Percentiles rank a stretch among this genome's conserved stretches.
phyloP scores from a whole-genome alignment of 106 monocot genomes.

The Acanthochlamys bracteata region DNA sequence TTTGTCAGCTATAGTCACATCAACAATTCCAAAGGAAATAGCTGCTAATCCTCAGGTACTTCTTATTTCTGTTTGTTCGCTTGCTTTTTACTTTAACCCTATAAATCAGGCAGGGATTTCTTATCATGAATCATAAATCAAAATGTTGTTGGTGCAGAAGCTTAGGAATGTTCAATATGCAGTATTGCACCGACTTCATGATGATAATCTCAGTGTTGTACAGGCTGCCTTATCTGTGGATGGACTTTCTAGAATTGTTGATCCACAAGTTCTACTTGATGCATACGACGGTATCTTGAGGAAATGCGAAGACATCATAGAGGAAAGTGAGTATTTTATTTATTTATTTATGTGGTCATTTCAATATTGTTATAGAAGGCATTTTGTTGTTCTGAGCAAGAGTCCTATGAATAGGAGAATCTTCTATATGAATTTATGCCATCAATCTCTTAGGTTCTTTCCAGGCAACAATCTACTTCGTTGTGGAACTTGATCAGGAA shows the following conservation, averaged over 20 bases:
- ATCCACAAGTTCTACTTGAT: slow-evolving; percentile 35
- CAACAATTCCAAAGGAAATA: slow-evolving; percentile 27
- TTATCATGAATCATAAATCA: background rate
- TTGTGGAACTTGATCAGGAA: too few species aligned
- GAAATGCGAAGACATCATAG: slow-evolving; percentile 50
- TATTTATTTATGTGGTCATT: slow-evolving; percentile 1
- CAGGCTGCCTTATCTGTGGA: slow-evolving; percentile 68
- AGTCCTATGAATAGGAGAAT: too few species aligned
- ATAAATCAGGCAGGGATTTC: background rate
- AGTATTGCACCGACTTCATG: slow-evolving; percentile 49
- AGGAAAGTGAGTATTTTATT: slow-evolving; percentile 30
- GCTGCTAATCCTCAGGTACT: slow-evolving; percentile 36
- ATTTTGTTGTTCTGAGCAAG: too few species aligned
- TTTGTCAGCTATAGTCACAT: slow-evolving; percentile 46
- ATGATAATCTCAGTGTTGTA: slow-evolving; percentile 76
- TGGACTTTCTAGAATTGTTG: slow-evolving; percentile 38
- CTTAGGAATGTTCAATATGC: slow-evolving; percentile 48
- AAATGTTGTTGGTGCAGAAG: slow-evolving; percentile 27
- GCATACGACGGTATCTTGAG: slow-evolving; percentile 40
- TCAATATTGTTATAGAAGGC: too few species aligned
- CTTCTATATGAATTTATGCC: too few species aligned
- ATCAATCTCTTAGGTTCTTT: too few species aligned
- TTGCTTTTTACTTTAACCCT: background rate
- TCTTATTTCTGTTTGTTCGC: background rate
- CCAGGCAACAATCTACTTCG: too few species aligned